phyloP scores from a whole-genome alignment of 352 stramenopile genomes.

The Phytophthora syringae region DNA sequence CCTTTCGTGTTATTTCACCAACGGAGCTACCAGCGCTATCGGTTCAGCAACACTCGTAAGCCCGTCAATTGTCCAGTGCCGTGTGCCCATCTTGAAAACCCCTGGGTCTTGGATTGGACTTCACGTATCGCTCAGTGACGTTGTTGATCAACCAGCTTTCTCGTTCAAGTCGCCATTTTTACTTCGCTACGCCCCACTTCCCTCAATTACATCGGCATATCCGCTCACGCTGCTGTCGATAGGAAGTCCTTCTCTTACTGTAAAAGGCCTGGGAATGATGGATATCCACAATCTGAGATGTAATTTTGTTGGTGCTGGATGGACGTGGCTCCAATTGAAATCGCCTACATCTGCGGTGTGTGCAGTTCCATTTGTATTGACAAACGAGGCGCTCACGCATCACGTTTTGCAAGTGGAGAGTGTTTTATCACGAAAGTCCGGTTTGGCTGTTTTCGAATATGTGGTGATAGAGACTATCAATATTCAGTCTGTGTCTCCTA shows the following conservation, averaged over 20 bases:
- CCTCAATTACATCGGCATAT: conserved; percentile 26
- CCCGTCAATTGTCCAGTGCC: conserved; percentile 34
- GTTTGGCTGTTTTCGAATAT: conserved; percentile 33
- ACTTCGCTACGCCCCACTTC: conserved; percentile 38
- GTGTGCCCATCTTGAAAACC: conserved; percentile 32
- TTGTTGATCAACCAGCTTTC: background rate
- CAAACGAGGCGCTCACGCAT: conserved; percentile 12
- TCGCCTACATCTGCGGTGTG: conserved; percentile 20
- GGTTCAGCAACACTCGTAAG: conserved; percentile 27
- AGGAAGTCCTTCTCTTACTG: conserved; percentile 18
- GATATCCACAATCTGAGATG: conserved; percentile 33
- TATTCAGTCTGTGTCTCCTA: conserved; percentile 20
- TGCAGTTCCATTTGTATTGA: conserved; percentile 25
- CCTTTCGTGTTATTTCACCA: conserved; percentile 41
- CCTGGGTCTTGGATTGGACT: conserved; percentile 39
- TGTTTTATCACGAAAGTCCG: conserved; percentile 5
- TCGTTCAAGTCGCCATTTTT: conserved; percentile 23
- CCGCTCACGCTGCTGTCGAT: conserved; percentile 23
- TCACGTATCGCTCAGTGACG: conserved; percentile 24
- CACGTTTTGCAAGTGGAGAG: conserved; percentile 37
- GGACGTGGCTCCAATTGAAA: conserved; percentile 14
- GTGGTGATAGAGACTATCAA: conserved; percentile 31
- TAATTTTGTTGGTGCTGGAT: conserved; percentile 33
- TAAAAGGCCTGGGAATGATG: conserved; percentile 31
- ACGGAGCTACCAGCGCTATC: conserved; percentile 6